Evolutionary conservation across 2,329 filamentous ascomycete species (phyloP).

Genomic region (Arthrobotrys sphaeroides): DNA sequence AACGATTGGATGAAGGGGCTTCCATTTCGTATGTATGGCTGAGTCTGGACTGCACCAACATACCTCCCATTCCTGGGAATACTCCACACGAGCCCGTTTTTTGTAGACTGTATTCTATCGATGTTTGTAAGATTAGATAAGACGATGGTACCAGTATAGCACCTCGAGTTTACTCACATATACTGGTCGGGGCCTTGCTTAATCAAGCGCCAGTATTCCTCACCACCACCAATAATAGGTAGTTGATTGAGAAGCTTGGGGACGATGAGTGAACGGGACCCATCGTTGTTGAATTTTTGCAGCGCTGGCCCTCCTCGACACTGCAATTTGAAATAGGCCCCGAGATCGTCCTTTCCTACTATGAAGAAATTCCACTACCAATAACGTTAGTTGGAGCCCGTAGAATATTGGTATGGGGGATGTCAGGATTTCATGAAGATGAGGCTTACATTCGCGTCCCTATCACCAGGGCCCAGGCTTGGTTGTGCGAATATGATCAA

Average conservation of each 20-base stretch:
- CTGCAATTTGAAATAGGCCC: background rate
- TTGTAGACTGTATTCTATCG: background rate
- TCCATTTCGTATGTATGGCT: background rate
- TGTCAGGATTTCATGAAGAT: too few species aligned
- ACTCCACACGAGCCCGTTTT: conserved; percentile 7
- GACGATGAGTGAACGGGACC: background rate
- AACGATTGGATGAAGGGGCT: conserved; percentile 7
- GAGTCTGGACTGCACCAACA: background rate
- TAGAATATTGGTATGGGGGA: too few species aligned
- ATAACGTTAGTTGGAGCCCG: too few species aligned
- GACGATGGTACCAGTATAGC: background rate
- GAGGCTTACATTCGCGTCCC: conserved; percentile 16
- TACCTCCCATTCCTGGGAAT: background rate
- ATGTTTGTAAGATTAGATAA: too few species aligned
- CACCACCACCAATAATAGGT: background rate
- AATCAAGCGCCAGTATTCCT: background rate
- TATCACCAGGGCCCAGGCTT: background rate
- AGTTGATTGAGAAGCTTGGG: conserved; percentile 17
- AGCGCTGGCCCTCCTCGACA: conserved; percentile 10
- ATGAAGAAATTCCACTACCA: conserved; percentile 22
- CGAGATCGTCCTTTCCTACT: background rate
- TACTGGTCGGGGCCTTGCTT: background rate
- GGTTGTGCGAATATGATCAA: background rate
- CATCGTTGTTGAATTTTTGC: background rate
- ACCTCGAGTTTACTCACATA: background rate